phyloP scores from a whole-genome alignment of 1,139 yeast species.

The Pichia sp. region DNA sequence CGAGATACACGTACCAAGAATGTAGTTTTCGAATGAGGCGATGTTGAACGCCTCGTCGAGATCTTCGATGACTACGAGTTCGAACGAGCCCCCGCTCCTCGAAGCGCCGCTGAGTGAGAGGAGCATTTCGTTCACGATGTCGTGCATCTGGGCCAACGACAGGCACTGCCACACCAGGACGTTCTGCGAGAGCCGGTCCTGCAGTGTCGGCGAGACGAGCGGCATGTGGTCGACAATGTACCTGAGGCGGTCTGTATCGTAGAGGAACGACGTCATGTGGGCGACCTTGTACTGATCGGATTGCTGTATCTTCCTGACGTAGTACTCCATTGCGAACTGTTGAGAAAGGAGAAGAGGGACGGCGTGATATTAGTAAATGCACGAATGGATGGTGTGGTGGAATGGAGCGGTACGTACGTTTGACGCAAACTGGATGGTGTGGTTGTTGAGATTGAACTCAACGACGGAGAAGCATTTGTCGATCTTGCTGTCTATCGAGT shows the following conservation, averaged over 20 bases:
- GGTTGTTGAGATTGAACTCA: neutral
- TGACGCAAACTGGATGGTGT: conserved; percentile 1
- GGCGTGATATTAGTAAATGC: neutral
- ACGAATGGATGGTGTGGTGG: neutral
- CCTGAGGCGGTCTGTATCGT: conserved; percentile 15
- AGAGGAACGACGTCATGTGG: conserved; percentile 18
- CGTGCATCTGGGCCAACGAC: conserved; percentile 4
- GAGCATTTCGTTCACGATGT: neutral
- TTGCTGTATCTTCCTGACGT: conserved; percentile 11
- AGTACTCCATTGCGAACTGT: conserved; percentile 23
- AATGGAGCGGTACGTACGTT: conserved; percentile 3
- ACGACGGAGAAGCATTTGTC: neutral
- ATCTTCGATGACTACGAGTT: conserved; percentile 28
- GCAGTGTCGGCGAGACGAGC: neutral
- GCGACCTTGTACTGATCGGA: conserved; percentile 15
- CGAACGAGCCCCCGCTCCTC: neutral
- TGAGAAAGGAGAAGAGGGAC: neutral
- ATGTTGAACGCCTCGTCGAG: conserved; percentile 28
- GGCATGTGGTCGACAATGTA: neutral
- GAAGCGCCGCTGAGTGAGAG: neutral
- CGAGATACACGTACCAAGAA: conserved; percentile 23
- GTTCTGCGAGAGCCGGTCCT: neutral
- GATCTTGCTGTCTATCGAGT: neutral
- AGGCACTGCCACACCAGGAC: conserved; percentile 3
- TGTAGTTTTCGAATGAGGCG: conserved; percentile 24